phyloP scores from a whole-genome alignment of 2,329 filamentous ascomycete genomes.

The Rhynchosporium agropyri region DNA sequence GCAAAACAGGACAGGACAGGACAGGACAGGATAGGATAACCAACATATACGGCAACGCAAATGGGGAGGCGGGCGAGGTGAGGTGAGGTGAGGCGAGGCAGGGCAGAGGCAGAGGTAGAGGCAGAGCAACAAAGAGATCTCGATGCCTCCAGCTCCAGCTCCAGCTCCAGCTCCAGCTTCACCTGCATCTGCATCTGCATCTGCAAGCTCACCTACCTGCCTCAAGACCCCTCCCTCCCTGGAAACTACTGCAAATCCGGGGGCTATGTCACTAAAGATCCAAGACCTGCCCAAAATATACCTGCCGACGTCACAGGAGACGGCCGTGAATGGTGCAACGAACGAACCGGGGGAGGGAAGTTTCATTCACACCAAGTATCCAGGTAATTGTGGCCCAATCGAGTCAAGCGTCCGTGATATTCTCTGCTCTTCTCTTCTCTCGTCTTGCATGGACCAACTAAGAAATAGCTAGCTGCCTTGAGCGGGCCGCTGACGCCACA shows the following conservation, averaged over 20 bases:
- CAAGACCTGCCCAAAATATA: conserved; percentile 3
- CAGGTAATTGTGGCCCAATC: not conserved
- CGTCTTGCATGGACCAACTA: not conserved
- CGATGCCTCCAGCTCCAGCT: not conserved
- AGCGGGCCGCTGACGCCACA: conserved; percentile 12
- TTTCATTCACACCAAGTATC: not conserved
- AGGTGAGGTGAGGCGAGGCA: no score
- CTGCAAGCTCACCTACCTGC: no score
- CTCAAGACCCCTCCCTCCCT: not conserved
- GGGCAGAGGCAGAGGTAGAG: no score
- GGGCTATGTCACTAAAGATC: not conserved
- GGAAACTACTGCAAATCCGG: conserved; percentile 12
- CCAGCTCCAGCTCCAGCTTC: no score
- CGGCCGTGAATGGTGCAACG: conserved; percentile 10
- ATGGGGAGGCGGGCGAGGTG: no score
- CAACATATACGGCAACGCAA: not conserved
- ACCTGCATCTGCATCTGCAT: no score
- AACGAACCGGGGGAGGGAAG: not conserved
- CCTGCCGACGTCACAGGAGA: not conserved
- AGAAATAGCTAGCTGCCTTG: not conserved
- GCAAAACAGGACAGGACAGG: not conserved
- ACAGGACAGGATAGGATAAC: not conserved
- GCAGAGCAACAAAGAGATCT: not conserved
- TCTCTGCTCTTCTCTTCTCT: no score
- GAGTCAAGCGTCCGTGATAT: no score